phyloP scores from a whole-genome alignment of 1,139 yeast species.

The Yamadazyma taylorii region DNA sequence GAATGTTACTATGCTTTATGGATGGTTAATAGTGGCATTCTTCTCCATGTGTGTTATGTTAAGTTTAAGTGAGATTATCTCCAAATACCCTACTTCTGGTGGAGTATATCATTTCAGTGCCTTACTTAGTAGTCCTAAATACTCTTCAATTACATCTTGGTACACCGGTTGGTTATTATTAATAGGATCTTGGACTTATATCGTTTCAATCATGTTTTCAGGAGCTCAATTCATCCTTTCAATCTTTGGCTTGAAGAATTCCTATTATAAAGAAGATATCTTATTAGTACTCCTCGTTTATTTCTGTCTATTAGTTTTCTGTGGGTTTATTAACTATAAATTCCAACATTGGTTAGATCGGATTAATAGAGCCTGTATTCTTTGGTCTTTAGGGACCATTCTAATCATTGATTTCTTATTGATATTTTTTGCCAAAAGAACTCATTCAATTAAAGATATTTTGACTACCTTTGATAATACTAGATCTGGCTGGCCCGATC shows the following conservation, averaged over 20 bases:
- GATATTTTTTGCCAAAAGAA: conserved; percentile 57
- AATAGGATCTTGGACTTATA: conserved; percentile 76
- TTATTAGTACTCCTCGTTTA: conserved; percentile 57
- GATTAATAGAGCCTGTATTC: conserved; percentile 65
- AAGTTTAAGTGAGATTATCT: conserved; percentile 68
- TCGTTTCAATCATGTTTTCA: conserved; percentile 68
- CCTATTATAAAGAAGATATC: conserved; percentile 57
- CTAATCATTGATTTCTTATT: conserved; percentile 63
- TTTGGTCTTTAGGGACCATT: conserved; percentile 76
- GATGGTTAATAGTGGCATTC: conserved; percentile 64
- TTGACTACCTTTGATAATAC: conserved; percentile 70
- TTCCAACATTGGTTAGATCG: conserved; percentile 59
- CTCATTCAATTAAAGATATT: conserved; percentile 59
- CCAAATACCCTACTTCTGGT: conserved; percentile 74
- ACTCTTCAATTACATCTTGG: conserved; percentile 63
- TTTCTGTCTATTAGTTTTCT: conserved; percentile 52
- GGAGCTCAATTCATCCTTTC: conserved; percentile 73
- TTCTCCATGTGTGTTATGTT: conserved; percentile 63
- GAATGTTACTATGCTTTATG: conserved; percentile 67
- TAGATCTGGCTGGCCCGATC: conserved; percentile 70
- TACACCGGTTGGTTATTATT: conserved; percentile 74
- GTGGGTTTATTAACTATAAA: conserved; percentile 62
- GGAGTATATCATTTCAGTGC: conserved; percentile 78
- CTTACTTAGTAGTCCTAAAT: conserved; percentile 57
- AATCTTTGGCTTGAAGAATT: conserved; percentile 59